phyloP scores from a whole-genome alignment of 768 basidiomycete species.

The Suillus placidus region DNA sequence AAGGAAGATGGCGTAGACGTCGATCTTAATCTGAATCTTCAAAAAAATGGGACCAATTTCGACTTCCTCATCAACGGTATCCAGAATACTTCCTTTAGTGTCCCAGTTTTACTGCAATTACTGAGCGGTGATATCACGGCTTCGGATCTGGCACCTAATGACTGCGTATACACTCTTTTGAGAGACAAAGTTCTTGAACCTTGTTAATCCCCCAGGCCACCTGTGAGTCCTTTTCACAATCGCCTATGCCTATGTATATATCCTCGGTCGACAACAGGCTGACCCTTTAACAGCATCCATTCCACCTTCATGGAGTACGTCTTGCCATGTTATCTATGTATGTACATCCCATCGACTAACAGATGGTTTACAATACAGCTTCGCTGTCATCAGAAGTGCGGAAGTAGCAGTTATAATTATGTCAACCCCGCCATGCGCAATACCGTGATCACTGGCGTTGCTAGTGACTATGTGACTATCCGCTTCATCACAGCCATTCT shows the following conservation, averaged over 20 bases:
- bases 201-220: conserved; percentile 8
- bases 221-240: conserved; percentile 8
- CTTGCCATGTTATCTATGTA: not conserved
- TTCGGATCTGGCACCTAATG: conserved; percentile 39
- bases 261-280: not conserved
- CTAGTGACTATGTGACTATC: not conserved
- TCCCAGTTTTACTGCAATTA: conserved; percentile 50
- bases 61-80: conserved; percentile 34
- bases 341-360: not conserved
- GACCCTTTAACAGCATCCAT: conserved; percentile 23
- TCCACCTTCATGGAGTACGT: conserved; percentile 23
- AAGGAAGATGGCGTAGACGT: conserved; percentile 22
- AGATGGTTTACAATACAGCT: not conserved
- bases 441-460: not conserved
- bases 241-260: not conserved
- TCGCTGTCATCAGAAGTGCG: not conserved
- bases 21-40: conserved; percentile 38
- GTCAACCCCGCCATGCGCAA: not conserved
- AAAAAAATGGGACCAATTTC: conserved; percentile 29
- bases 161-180: conserved; percentile 46
- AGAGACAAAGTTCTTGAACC: conserved; percentile 38
- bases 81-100: conserved; percentile 36
- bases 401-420: not conserved
- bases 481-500: not conserved
- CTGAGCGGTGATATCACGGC: conserved; percentile 42